Base-by-base conservation (phyloP, 768 basidiomycete genomes). In the Boletus pseudo-olivaceus region DNA sequence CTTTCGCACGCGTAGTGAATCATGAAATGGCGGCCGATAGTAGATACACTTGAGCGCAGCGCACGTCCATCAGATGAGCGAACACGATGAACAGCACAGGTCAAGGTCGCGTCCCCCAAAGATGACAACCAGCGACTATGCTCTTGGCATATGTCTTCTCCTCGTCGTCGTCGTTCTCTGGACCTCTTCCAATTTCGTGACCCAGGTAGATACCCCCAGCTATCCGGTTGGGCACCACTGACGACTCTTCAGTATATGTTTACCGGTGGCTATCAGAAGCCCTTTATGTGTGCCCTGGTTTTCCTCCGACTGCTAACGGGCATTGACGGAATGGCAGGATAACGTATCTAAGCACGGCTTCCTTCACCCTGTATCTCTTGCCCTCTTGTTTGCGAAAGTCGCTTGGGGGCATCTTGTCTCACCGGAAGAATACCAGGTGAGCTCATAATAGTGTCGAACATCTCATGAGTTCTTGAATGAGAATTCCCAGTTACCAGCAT, bases 281-380 rank as follows among this genome's bases (percentile, higher is more conserved):
- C 93, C 9, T 98, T 96, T 72, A 75, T 94, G 94, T 86, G 56
- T 53, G 81, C 72, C 47, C 30, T 38, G 29, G 37, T 26, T 46
- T 37, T 38, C 46, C 11, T 34, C 27, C 12, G 38, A 43, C n/a
- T 44, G 20, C 32, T 46, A 5, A 48, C 29, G 2, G 34, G 41
- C 29, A 11, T 44, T 59, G 53, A 64, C 45, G 23, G 30, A n/a
- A 20, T 30, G 20, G 26, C 53, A 90, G 90, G 53, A 81, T 92
- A 47, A 95, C 96, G 11, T 98, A 97, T 65, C 75, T 96, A 66
- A 93, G 87, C 72, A 98, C 95, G 1, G 86, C 89, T 57, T 78
- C 92, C n/a, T 98, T 98, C 66, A 73, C 82, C 4, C 62, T 93
- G 14, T 95, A 95, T 72, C 84, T 95, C 30, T 48, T 93, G 3